A percentile compares a stretch with the other conserved stretches of the same genome.
Evolutionary conservation across 352 stramenopile genomes (phyloP).

Genomic region (Thalassiosira sp.): DNA sequence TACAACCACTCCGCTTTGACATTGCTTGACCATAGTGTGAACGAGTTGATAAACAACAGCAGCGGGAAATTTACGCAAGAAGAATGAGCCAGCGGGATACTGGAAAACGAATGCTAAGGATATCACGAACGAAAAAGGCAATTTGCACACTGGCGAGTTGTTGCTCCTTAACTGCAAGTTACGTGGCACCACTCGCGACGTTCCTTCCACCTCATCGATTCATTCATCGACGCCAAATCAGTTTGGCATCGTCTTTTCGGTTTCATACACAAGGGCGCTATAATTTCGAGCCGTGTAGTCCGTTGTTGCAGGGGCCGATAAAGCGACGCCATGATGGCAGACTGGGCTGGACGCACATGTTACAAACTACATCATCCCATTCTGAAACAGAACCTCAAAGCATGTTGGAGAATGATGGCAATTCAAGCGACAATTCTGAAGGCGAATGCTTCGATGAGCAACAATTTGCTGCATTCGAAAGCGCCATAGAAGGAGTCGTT

Average conservation of each 20-base stretch:
- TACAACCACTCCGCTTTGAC: too few species aligned
- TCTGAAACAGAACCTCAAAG: neutral
- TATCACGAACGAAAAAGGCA: neutral
- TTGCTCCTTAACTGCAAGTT: neutral
- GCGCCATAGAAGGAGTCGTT: constrained; percentile 41
- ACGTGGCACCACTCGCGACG: neutral
- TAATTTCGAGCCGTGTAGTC: neutral
- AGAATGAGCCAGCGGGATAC: neutral
- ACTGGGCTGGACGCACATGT: neutral
- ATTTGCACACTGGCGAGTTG: constrained; percentile 22
- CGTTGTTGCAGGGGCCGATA: neutral
- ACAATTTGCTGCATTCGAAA: constrained; percentile 32
- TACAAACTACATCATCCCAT: neutral
- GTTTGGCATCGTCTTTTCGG: neutral
- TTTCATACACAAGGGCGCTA: neutral
- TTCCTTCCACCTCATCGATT: neutral
- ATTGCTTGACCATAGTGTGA: too few species aligned
- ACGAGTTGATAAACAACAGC: too few species aligned
- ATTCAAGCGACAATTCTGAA: neutral
- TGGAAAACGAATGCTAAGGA: constrained; percentile 7
- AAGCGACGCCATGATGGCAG: neutral
- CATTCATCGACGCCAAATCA: neutral
- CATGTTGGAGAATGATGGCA: constrained; percentile 4
- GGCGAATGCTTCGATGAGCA: constrained; percentile 32
- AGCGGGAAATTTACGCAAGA: too few species aligned